Base-by-base conservation (phyloP, 2,329 filamentous ascomycete species). In the Colletotrichum shisoi region DNA sequence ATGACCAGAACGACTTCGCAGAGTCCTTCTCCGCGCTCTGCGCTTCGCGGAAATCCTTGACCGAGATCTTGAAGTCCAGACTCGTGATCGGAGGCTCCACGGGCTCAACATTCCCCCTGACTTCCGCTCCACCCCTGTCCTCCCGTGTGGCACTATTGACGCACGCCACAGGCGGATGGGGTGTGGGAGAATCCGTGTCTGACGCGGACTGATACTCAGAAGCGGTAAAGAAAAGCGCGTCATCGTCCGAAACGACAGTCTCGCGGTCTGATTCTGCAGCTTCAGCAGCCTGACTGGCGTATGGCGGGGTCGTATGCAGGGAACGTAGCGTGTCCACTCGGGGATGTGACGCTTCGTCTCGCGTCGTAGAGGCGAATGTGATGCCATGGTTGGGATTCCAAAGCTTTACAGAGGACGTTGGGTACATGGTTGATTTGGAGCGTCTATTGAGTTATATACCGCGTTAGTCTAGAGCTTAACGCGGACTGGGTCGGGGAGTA, bases 1-100 rank as follows among this genome's bases (percentile, higher is more conserved):
- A 86, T 1, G 84, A 87, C 91, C 91, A 95, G 74, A 82, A 91
- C 0, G 87, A 89, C 54, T 77, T 78, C 1, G 77, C 73, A 0
- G 81, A 79, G 11, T 79, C 84, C 5, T 77, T 70, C 0, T 76
- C 71, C 1, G 85, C 83, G 4, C 77, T 73, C 67, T 81, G 83
- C 1, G 87, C 87, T 1, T 79, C 77, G 4, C 77, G 73, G 68
- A 86, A 86, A 21, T 79, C 66, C 3, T 82, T 76, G 37, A 79
- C 73, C 1, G 79, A 75, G 51, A 87, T 83, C 65, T 83, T 82
- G 73, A 79, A 87, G 0, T 79, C 74, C 6, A 83, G 73, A 0
- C 74, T 72, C 3, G 80, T 78, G 40, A 74, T 71, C 0, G 82
- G 81, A 7, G 78, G 77, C 5, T 73, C 66, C 13, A 51, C 49